phyloP scores from a whole-genome alignment of 1,284 basidiomycete species.

The Ceratobasidium sp. region DNA sequence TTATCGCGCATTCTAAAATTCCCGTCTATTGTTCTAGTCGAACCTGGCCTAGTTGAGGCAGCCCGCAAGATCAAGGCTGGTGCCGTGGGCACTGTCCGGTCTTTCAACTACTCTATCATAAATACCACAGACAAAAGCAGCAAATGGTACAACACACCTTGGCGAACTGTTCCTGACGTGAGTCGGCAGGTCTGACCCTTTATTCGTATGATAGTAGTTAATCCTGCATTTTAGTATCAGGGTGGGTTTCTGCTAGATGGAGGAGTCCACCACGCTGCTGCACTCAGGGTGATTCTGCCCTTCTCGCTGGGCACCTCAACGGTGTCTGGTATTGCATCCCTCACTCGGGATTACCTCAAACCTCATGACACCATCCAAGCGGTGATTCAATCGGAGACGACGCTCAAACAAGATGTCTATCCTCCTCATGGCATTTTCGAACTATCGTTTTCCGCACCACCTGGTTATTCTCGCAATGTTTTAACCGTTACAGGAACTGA shows the following conservation, averaged over 20 bases:
- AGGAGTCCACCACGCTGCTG: conserved; percentile 74
- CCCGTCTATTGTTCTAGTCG: conserved; percentile 50
- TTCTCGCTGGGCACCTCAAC: conserved; percentile 58
- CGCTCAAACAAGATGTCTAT: conserved; percentile 59
- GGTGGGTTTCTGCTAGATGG: conserved; percentile 75
- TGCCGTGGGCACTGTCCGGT: conserved; percentile 71
- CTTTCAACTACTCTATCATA: conserved; percentile 68
- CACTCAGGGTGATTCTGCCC: conserved; percentile 69
- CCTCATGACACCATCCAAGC: conserved; percentile 79
- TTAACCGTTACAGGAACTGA: conserved; percentile 68
- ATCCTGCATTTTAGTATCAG: conserved; percentile 68
- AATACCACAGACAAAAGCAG: conserved; percentile 68
- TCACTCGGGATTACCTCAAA: conserved; percentile 73
- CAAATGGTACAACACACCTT: conserved; percentile 82
- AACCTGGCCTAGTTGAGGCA: conserved; percentile 67
- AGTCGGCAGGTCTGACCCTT: conserved; percentile 50
- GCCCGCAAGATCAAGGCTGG: conserved; percentile 64
- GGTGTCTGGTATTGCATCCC: conserved; percentile 71
- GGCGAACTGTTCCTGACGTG: conserved; percentile 83
- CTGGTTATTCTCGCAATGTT: conserved; percentile 48
- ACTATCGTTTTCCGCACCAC: conserved; percentile 68
- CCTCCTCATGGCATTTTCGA: conserved; percentile 69
- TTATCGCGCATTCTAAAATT: background rate
- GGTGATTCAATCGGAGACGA: conserved; percentile 51
- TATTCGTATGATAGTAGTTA: conserved; percentile 13